Conservation (phyloP, 352 stramenopile genomes). For the Phytophthora sp. region DNA sequence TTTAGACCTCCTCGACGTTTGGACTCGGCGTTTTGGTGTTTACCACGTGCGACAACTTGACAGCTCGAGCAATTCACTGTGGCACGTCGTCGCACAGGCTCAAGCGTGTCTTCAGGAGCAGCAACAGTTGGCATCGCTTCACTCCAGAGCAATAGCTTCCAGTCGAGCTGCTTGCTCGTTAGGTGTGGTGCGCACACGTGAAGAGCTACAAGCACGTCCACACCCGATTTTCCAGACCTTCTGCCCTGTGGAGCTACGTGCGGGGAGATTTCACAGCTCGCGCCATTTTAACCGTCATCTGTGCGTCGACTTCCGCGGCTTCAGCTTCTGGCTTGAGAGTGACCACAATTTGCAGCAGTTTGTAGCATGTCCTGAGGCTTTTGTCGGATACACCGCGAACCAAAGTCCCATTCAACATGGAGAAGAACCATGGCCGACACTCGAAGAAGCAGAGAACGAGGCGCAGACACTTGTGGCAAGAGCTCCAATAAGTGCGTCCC, state of each 20-base stretch:
- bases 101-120: slow-evolving; percentile 39
- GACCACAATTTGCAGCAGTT: slow-evolving; percentile 48
- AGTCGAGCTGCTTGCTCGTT: slow-evolving; percentile 24
- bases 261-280: slow-evolving; percentile 41
- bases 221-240: slow-evolving; percentile 55
- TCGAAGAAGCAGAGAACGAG: slow-evolving; percentile 35
- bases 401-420: slow-evolving; percentile 10
- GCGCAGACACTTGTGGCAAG: slow-evolving; percentile 41
- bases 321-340: slow-evolving; percentile 53
- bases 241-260: slow-evolving; percentile 65
- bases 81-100: slow-evolving; percentile 44
- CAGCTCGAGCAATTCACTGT: slow-evolving; percentile 46
- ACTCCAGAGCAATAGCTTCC: slow-evolving; percentile 26
- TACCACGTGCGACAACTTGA: slow-evolving; percentile 60
- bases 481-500: slow-evolving; percentile 61
- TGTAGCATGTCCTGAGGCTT: slow-evolving; percentile 33
- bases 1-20: slow-evolving; percentile 54
- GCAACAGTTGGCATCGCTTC: slow-evolving; percentile 37
- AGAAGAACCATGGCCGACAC: slow-evolving; percentile 25
- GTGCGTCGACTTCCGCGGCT: slow-evolving; percentile 50
- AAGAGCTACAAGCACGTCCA: slow-evolving; percentile 30
- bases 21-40: slow-evolving; percentile 50
- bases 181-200: slow-evolving; percentile 40
- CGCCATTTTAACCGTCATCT: slow-evolving; percentile 34
- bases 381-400: slow-evolving; percentile 33